These are phyloP conservation scores for Mucor velutinosus DNA, from an alignment of 371 early-diverging fungal species.

Conservation along the genomic window DNA sequence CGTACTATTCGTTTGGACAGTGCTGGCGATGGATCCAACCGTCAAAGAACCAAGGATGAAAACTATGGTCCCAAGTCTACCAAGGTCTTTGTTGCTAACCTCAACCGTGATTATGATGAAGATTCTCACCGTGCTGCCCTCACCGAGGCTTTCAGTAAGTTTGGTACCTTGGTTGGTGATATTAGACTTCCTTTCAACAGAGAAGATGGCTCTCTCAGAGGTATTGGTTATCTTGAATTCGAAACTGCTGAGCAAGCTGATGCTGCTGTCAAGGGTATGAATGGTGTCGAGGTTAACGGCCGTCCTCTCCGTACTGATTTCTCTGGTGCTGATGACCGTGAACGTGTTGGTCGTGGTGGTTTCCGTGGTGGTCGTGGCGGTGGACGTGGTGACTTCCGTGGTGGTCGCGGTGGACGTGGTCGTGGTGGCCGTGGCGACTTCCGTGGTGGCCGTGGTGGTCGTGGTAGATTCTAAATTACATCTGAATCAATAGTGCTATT, in stretches of 20 bases:
- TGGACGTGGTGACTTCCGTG: slow-evolving; percentile 20
- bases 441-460: slow-evolving; percentile 51
- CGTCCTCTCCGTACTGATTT: slow-evolving; percentile 70
- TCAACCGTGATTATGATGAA: slow-evolving; percentile 91
- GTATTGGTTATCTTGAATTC: slow-evolving; percentile 79
- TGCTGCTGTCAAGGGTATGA: slow-evolving; percentile 65
- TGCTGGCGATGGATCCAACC: slow-evolving; percentile 29
- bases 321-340: slow-evolving; percentile 54
- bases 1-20: slow-evolving; percentile 62
- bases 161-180: slow-evolving; percentile 76
- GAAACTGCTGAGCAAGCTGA: slow-evolving; percentile 63
- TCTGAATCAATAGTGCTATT: neutral
- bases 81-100: slow-evolving; percentile 93
- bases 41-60: slow-evolving; percentile 28
- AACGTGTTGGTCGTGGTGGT: slow-evolving; percentile 13
- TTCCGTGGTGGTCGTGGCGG: slow-evolving; percentile 22
- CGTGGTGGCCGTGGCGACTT: slow-evolving; percentile 36
- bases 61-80: slow-evolving; percentile 41
- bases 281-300: slow-evolving; percentile 68
- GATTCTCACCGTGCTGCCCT: slow-evolving; percentile 86
- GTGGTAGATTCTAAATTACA: slow-evolving; percentile 13
- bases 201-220: slow-evolving; percentile 65
- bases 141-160: slow-evolving; percentile 74
- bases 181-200: slow-evolving; percentile 70
- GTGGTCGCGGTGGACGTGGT: slow-evolving; percentile 18